Base-by-base conservation (phyloP, 306 rosid genomes). In the cucumber (Cucumis sativus) region DNA sequence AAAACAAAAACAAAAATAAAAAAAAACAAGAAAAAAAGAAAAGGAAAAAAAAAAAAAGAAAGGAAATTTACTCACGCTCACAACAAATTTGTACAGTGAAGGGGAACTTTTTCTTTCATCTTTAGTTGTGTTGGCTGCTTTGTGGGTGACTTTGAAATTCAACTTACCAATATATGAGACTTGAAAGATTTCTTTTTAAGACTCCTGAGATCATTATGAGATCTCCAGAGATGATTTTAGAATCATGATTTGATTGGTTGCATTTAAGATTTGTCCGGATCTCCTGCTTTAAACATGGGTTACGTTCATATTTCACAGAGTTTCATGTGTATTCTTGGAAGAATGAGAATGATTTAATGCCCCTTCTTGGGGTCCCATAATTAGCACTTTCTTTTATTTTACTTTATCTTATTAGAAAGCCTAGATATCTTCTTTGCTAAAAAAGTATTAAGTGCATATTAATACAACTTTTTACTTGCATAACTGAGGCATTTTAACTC, bases 401-500 rank as follows among this genome's bases (percentile, higher is more conserved):
- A 49, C 60, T 73, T 73, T 52, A 30, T 71, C 40, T 49, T 23
- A 10, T 51, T 8, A 25, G 43, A 49, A 72, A 51, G 76, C 39
- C 28, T 72, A 16, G 41, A 71, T 15, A 25, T 67, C 17, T 67
- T 18, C 16, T 37, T 66, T 13, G 43, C 74, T 41, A 10, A 18
- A 43, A 67, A 18, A 67, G 33, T 67, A 7, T 23, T 71, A 47
- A 11, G n/a, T 11, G 35, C 18, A 49, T 28, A 51, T 72, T 20
- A 72, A 23, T 72, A 17, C 77, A 54, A 16, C 40, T 33, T 52
- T 25, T 73, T 3, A 25, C 28, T 71, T 52, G 63, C 30, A 54
- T 52, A 30, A 73, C 62, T 82, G 64, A 21, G 81, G 63, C 70
- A 43, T 82, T 62, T 77, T 56, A 83, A 79, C 77, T 74, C 28